Evolutionary conservation across 2,329 filamentous ascomycete genomes (phyloP), one percentile per base, ranked within the genome.

Genomic region (Juglanconis juglandina): DNA sequence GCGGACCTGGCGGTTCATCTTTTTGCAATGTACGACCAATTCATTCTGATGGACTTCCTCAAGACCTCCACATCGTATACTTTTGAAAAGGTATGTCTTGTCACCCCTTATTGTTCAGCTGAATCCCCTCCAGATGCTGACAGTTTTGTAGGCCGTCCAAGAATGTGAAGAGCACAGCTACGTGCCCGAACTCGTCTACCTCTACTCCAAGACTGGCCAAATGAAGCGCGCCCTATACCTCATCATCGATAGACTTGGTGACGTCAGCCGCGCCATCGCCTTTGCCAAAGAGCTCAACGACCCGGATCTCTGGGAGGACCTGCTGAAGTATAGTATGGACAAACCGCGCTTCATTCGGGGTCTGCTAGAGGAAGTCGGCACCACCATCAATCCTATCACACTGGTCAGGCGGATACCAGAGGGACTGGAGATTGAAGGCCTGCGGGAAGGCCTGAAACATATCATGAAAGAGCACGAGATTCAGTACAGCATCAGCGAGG

Each of bases 381-480:
- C 93, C 1, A 87, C 92, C 1, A 95, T 99, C 69, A 88, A 98
- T 69, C 95, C 95, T 0, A 94, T 98, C 64, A 90, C 89, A 14
- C 84, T 99, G 3, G 91, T 99, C 5, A 84, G 90, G 13, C 86
- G 93, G 5, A 99, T 99, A 34, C 95, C 95, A 0, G 92, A 96
- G 69, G 93, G 95, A 0, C 81, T 99, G 0, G 92, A 97, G 71
- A 96, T 99, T 11, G 89, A 95, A 67, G 95, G 95, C 0, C 79
- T 99, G 6, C 83, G 92, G 61, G 91, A 96, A 64, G 95, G 94
- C 0, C 82, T 99, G 3, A 89, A 89, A 49, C 89, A 93, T 60
- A 92, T 99, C 79, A 90, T 99, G 71, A 89, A 94, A 67, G 95
- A 99, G 74, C 93, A 97, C 71, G 95, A 98, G 70, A 90, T 99